phyloP scores from a whole-genome alignment of 192 early-diverging fungal genomes.

The Coemansia sp. region DNA sequence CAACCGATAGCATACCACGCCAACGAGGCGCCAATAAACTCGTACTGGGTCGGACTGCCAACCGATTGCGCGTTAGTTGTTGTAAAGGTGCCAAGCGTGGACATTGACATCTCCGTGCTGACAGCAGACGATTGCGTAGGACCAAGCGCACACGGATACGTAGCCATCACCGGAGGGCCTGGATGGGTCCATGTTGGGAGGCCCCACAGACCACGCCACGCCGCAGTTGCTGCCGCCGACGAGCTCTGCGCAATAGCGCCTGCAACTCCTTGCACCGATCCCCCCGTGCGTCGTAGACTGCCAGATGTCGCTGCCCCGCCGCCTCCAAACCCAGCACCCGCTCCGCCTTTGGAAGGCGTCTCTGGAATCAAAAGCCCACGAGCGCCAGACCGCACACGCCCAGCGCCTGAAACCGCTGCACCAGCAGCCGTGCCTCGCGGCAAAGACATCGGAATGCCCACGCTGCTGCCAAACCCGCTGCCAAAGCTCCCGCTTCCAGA shows the following conservation, averaged over 20 bases:
- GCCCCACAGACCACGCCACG: conserved; percentile 55
- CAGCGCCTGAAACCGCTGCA: conserved; percentile 30
- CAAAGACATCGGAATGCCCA: conserved; percentile 12
- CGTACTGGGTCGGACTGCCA: conserved; percentile 47
- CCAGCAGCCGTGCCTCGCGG: conserved; percentile 26
- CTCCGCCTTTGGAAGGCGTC: conserved; percentile 28
- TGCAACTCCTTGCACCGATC: conserved; percentile 9
- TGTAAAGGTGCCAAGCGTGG: conserved; percentile 35
- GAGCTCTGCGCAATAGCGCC: conserved; percentile 31
- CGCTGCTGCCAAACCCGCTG: background rate
- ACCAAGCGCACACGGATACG: conserved; percentile 49
- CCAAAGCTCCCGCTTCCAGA: conserved; percentile 5
- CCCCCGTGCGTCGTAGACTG: conserved; percentile 14
- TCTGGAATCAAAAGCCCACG: conserved; percentile 45
- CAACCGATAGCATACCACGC: conserved; percentile 57
- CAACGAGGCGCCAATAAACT: conserved; percentile 50
- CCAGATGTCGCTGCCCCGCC: conserved; percentile 4
- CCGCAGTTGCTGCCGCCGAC: conserved; percentile 26
- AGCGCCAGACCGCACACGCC: conserved; percentile 42
- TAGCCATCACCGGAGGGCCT: conserved; percentile 48
- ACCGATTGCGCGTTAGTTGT: conserved; percentile 39
- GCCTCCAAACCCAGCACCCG: conserved; percentile 9
- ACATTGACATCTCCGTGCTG: conserved; percentile 30
- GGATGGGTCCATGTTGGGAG: conserved; percentile 53
- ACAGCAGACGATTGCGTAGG: conserved; percentile 28